Conservation (phyloP, 2,329 filamentous ascomycete genomes). For the Pseudocercospora fuligena region DNA sequence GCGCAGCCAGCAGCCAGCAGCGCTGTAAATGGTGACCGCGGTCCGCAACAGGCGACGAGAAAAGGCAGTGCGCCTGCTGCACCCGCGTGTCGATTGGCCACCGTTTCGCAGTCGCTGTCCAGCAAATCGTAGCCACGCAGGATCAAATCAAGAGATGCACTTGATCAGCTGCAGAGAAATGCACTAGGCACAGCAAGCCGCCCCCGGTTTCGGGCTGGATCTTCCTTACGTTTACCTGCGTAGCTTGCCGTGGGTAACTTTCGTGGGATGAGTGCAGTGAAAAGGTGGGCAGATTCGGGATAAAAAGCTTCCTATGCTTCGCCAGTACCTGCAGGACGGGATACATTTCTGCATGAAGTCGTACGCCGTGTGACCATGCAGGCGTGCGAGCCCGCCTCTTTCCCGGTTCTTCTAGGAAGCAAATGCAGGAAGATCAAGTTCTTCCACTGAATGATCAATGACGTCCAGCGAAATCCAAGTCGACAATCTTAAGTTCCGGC, state of each 20-base stretch:
- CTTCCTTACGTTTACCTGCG: background rate
- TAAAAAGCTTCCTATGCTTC: background rate
- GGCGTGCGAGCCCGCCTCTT: background rate
- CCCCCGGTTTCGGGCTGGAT: conserved; percentile 1
- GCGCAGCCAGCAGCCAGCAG: background rate
- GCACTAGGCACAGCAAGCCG: background rate
- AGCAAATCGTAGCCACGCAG: conserved; percentile 4
- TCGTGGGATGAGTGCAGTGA: background rate
- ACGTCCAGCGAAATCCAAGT: background rate
- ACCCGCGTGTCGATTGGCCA: conserved; percentile 3
- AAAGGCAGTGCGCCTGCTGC: conserved; percentile 1
- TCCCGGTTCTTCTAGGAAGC: background rate
- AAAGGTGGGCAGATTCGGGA: background rate
- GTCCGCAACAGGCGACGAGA: conserved; percentile 1
- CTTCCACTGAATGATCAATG: background rate
- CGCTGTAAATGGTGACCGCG: background rate
- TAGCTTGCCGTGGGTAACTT: background rate
- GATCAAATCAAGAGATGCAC: conserved; percentile 1
- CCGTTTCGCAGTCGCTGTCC: background rate
- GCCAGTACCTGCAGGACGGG: conserved; percentile 2
- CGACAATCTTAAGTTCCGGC: background rate
- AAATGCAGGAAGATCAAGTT: background rate
- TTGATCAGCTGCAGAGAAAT: conserved; percentile 5
- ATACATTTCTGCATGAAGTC: background rate
- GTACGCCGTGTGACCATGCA: conserved; percentile 3